Evolutionary conservation across 495 filamentous ascomycete species (phyloP).

Genomic region (Aspergillus olivimuriae): DNA sequence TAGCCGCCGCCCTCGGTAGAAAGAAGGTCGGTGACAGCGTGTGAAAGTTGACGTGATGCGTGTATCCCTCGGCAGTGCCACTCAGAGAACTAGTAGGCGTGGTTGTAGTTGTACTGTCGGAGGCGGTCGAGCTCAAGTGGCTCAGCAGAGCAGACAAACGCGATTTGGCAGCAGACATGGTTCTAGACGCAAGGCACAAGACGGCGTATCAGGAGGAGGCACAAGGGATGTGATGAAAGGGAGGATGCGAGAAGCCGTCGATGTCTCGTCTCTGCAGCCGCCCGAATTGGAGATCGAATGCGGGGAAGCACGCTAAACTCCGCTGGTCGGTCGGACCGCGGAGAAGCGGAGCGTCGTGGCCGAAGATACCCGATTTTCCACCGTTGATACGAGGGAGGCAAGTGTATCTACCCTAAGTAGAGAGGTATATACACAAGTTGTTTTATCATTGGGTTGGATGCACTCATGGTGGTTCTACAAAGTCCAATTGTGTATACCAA

Average conservation of each 20-base stretch:
- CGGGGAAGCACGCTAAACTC: slow-evolving; percentile 13
- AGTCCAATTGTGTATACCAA: too few species aligned
- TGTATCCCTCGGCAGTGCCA: too few species aligned
- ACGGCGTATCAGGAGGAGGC: slow-evolving; percentile 1
- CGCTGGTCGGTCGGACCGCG: slow-evolving; percentile 1
- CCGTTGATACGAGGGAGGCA: too few species aligned
- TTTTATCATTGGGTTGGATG: too few species aligned
- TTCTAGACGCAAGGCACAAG: slow-evolving; percentile 1
- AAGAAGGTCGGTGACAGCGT: slow-evolving; percentile 86
- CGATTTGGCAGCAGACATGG: slow-evolving; percentile 49
- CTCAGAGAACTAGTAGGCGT: too few species aligned
- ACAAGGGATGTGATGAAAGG: background rate
- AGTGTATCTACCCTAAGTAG: too few species aligned
- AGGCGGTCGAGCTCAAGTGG: slow-evolving; percentile 45
- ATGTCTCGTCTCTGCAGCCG: too few species aligned
- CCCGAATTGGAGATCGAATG: slow-evolving; percentile 11
- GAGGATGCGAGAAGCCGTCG: background rate
- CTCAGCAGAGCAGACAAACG: slow-evolving; percentile 56
- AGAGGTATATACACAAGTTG: too few species aligned
- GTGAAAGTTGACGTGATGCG: slow-evolving; percentile 62
- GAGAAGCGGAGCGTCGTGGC: slow-evolving; percentile 2
- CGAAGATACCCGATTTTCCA: too few species aligned
- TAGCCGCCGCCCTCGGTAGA: slow-evolving; percentile 76
- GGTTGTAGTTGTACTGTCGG: slow-evolving; percentile 13
- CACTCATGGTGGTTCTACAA: too few species aligned